Base-by-base conservation (phyloP, 306 rosid genomes). In the Vigna reflexopilosa region DNA sequence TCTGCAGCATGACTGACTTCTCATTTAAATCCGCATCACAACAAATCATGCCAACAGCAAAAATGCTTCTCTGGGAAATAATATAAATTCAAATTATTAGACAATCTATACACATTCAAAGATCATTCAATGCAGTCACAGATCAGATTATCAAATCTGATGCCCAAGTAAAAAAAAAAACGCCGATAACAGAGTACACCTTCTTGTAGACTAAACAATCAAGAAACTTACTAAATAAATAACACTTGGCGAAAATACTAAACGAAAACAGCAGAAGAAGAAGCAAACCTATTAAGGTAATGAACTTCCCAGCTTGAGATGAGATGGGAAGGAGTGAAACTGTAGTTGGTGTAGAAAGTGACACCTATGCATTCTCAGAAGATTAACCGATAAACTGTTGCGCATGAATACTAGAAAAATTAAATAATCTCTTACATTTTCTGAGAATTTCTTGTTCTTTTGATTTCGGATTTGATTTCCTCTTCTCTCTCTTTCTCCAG, bases 11-110 rank as follows among this genome's bases (percentile, higher is more conserved):
- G 79, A 87, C 85, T 70, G 97, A 91, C 81, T 95, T 95, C 82
- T 92, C 98, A 0, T 95, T 95, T 61, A 92, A 82, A 83, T 56
- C 98, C 98, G 93, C 96, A 36, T 95, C 98, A 85, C 93, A 88
- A 83, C 89, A 90, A 66, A 92, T 86, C 98, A 89, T 89, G 84
- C 98, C 98, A 56, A 88, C 91, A 7, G 96, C 67, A 85, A 95
- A 91, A 81, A 92, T 80, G 86, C 84, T 87, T 87, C 89, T 91
- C 98, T 95, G 96, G 86, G 79, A 77, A 75, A 84, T 52, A 15
- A 76, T 19, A 78, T 51, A 50, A 48, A 17, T 50, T 62, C 36
- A 81, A 75, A 82, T 56, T 24, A 67, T 79, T 78, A 80, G 78
- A 45, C 49, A 83, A 70, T 22, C 14, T 57, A 38, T 32, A 57